Evolutionary conservation across 345 rosid species (phyloP).

Genomic region (Clausena lansium): DNA sequence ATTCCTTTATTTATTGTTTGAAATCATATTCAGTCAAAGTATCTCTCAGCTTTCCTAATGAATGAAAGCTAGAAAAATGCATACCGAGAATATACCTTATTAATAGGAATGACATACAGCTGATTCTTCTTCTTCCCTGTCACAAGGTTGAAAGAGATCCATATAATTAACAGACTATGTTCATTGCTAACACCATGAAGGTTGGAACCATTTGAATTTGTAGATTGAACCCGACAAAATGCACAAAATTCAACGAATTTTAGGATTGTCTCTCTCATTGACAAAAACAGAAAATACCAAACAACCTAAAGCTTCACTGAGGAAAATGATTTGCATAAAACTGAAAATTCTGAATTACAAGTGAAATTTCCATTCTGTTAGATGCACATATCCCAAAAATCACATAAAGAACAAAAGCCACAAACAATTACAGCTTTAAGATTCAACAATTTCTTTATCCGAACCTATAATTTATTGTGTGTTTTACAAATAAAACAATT

Average conservation of each 20-base stretch:
- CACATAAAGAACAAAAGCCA: not conserved
- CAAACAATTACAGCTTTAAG: not conserved
- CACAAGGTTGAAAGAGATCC: not conserved
- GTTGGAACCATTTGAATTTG: not conserved
- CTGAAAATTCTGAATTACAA: not conserved
- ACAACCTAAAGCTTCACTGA: not conserved
- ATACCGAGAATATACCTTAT: not conserved
- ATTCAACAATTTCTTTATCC: not conserved
- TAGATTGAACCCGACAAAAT: too few relatives aligned
- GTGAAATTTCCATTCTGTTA: not conserved
- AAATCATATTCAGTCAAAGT: not conserved
- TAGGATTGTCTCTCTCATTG: too few relatives aligned
- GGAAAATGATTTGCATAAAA: not conserved
- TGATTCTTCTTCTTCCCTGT: not conserved
- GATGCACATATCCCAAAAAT: not conserved
- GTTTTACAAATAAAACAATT: slow-evolving; percentile 4
- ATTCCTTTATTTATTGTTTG: too few relatives aligned
- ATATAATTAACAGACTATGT: not conserved
- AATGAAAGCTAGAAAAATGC: not conserved
- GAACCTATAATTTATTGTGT: not conserved
- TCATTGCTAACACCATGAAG: not conserved
- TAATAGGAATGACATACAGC: too few relatives aligned
- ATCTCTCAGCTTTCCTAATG: not conserved
- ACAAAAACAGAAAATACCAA: too few relatives aligned
- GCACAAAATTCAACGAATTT: too few relatives aligned